phyloP scores from a whole-genome alignment of 2,329 filamentous ascomycete genomes.

The Paradendryphiella salina region DNA sequence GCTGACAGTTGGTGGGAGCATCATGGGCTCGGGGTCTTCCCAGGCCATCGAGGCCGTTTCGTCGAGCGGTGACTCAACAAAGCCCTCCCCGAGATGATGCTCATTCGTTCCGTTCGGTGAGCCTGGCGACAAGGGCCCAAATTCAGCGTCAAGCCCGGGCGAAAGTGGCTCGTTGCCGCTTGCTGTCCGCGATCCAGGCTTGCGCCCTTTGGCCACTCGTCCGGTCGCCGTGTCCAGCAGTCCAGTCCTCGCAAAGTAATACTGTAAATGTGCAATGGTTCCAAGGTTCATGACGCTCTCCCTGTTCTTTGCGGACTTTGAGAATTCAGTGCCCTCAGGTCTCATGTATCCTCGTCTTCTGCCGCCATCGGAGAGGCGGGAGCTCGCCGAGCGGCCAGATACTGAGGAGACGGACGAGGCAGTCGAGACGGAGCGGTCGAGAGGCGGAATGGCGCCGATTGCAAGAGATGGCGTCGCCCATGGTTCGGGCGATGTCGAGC shows the following conservation, averaged over 20 bases:
- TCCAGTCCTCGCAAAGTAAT: constrained; percentile 96
- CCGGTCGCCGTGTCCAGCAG: constrained; percentile 91
- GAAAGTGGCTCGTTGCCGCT: constrained; percentile 37
- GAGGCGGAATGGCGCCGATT: constrained; percentile 60
- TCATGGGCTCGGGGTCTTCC: constrained; percentile 69
- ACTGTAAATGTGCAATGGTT: constrained; percentile 95
- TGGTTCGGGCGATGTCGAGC: constrained; percentile 62
- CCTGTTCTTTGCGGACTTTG: constrained; percentile 82
- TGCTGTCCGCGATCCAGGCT: constrained; percentile 45
- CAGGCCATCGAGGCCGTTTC: constrained; percentile 55
- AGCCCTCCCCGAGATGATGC: constrained; percentile 40
- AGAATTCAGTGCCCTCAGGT: constrained; percentile 84
- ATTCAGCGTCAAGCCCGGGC: constrained; percentile 36
- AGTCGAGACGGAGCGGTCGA: constrained; percentile 67
- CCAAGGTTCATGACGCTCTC: constrained; percentile 96
- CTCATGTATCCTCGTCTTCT: constrained; percentile 81
- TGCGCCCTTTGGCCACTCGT: constrained; percentile 73
- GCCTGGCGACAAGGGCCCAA: constrained; percentile 30
- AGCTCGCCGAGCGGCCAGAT: constrained; percentile 69
- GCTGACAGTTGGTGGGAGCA: constrained; percentile 95
- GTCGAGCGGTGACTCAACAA: constrained; percentile 59
- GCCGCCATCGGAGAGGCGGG: constrained; percentile 52
- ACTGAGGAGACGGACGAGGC: constrained; percentile 58
- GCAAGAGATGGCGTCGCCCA: constrained; percentile 65
- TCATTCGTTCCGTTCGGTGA: constrained; percentile 29